Evolutionary conservation across 768 basidiomycete genomes (phyloP).

Genomic region (Auriscalpium vulgare): DNA sequence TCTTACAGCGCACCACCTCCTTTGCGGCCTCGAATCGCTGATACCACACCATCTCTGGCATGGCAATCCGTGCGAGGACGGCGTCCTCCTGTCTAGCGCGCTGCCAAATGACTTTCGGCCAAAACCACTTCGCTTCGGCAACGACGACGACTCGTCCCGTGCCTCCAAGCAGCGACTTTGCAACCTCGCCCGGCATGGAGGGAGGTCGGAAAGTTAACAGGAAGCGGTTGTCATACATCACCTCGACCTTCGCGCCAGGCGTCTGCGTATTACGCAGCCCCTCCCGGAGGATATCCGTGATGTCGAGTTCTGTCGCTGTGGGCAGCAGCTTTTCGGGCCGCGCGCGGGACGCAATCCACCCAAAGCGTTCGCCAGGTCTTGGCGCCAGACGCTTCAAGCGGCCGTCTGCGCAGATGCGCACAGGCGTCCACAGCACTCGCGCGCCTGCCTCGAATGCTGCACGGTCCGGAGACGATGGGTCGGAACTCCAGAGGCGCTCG

Average conservation of each 20-base stretch:
- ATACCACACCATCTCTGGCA: conserved; percentile 10
- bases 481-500: conserved; percentile 36
- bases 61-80: conserved; percentile 7
- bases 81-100: conserved; percentile 4
- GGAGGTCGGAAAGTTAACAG: conserved; percentile 38
- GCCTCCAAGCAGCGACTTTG: conserved; percentile 12
- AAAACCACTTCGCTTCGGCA: conserved; percentile 36
- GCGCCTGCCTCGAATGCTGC: conserved; percentile 13
- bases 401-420: conserved; percentile 4
- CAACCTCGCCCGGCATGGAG: conserved; percentile 33
- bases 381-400: neutral
- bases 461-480: conserved; percentile 20
- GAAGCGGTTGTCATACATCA: conserved; percentile 65
- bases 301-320: conserved; percentile 30
- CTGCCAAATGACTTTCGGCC: conserved; percentile 35
- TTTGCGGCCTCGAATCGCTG: neutral
- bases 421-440: conserved; percentile 11
- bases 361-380: conserved; percentile 24
- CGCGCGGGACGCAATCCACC: conserved; percentile 58
- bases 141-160: conserved; percentile 25
- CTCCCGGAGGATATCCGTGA: conserved; percentile 27
- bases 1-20: neutral
- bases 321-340: conserved; percentile 30
- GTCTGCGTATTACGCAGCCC: conserved; percentile 2
- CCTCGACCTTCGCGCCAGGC: conserved; percentile 20